Conservation (phyloP, 73 alveolate genomes). For the Breviolum minutum region DNA sequence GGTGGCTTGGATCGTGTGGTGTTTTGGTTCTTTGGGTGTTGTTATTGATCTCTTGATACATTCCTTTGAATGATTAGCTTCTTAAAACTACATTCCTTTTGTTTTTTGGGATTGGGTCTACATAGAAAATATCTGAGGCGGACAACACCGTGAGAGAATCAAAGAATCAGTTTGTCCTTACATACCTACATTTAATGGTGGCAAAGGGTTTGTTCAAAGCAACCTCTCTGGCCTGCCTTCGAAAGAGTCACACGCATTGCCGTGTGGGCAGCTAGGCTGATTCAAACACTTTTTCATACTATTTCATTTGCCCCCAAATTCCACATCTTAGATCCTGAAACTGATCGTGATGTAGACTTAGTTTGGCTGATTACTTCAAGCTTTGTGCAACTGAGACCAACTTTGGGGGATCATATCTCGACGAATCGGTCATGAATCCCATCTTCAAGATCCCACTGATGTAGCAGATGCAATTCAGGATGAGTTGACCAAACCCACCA, state of each 20-base stretch:
- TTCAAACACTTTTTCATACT: not conserved
- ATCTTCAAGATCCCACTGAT: not conserved
- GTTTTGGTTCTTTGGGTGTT: not conserved
- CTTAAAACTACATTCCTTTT: not conserved
- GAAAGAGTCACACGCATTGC: conserved; percentile 12
- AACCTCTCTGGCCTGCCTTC: not conserved
- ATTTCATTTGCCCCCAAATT: not conserved
- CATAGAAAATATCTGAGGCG: not conserved
- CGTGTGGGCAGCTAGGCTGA: not conserved
- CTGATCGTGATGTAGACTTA: not conserved
- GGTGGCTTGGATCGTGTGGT: not conserved
- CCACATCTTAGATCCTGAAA: not conserved
- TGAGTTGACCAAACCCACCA: not conserved
- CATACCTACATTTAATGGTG: not conserved
- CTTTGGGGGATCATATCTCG: not conserved
- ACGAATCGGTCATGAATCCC: not conserved
- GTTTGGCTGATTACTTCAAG: not conserved
- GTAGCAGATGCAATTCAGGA: not conserved
- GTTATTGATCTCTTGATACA: not conserved
- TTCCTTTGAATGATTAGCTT: too few species aligned
- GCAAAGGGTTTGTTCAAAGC: not conserved
- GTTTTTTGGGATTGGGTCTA: not conserved
- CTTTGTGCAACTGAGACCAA: not conserved
- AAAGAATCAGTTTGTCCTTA: not conserved
- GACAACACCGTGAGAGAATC: conserved; percentile 1